Conservation (phyloP, 768 basidiomycete genomes). For the Psilocybe azurescens region DNA sequence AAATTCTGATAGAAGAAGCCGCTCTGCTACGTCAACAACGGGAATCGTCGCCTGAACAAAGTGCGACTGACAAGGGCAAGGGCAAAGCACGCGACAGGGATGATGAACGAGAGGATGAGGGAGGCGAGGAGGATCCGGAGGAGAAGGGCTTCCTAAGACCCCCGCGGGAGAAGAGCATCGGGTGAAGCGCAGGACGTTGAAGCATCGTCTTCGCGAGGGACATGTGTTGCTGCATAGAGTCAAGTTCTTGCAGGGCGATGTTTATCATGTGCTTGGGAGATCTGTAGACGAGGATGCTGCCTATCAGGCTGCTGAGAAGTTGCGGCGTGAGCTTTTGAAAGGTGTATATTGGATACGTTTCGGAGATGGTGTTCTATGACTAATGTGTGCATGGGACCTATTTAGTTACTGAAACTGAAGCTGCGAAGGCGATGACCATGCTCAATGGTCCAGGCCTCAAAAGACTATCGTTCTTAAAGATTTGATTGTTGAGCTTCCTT, state of each 20-base stretch:
- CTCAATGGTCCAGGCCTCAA: slow-evolving; percentile 47
- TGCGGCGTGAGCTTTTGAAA: slow-evolving; percentile 69
- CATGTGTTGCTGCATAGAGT: slow-evolving; percentile 71
- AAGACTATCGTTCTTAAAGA: slow-evolving; percentile 53
- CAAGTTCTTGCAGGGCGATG: slow-evolving; percentile 83
- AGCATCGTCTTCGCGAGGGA: slow-evolving; percentile 69
- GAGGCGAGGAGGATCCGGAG: slow-evolving; percentile 44
- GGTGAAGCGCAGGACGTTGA: slow-evolving; percentile 53
- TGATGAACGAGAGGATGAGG: slow-evolving; percentile 37
- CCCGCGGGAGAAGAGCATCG: slow-evolving; percentile 62
- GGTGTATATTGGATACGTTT: slow-evolving; percentile 37
- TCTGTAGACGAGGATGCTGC: slow-evolving; percentile 61
- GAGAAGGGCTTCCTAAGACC: slow-evolving; percentile 55
- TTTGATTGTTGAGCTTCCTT: slow-evolving; percentile 51
- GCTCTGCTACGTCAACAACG: slow-evolving; percentile 32
- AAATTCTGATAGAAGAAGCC: slow-evolving; percentile 54
- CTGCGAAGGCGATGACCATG: slow-evolving; percentile 57
- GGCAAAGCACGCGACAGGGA: slow-evolving; percentile 46
- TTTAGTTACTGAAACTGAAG: slow-evolving; percentile 66
- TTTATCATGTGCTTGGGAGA: slow-evolving; percentile 72
- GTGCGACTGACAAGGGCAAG: slow-evolving; percentile 49
- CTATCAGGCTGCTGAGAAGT: slow-evolving; percentile 71
- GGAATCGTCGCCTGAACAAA: slow-evolving; percentile 3
- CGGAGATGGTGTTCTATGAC: neutral
- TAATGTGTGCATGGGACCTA: neutral